Conservation (phyloP, 2,329 filamentous ascomycete genomes). For the Verticillium alfalfae region DNA sequence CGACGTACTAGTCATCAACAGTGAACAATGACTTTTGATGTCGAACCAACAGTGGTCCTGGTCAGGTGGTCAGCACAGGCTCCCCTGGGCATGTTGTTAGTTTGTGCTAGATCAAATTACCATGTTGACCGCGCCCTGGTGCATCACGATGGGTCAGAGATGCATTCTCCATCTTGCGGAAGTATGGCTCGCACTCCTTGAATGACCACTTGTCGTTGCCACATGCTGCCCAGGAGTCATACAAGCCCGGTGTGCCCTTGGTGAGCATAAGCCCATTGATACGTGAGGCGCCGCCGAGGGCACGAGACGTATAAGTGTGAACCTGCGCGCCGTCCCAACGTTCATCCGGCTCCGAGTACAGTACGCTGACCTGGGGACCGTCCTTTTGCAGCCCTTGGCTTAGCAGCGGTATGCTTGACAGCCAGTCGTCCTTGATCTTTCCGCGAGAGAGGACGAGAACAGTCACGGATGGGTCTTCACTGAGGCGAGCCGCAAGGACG, state of each 20-base stretch:
- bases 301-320: slow-evolving; percentile 18
- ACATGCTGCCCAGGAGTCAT: slow-evolving; percentile 20
- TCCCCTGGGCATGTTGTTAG: no score
- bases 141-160: slow-evolving; percentile 5
- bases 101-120: slow-evolving; percentile 3
- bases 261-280: slow-evolving; percentile 26
- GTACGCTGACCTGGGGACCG: slow-evolving; percentile 15
- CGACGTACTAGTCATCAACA: slow-evolving; percentile 12
- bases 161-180: slow-evolving; percentile 20
- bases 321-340: slow-evolving; percentile 11
- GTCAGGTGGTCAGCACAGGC: background rate
- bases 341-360: slow-evolving; percentile 19
- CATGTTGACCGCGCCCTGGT: slow-evolving; percentile 17
- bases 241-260: slow-evolving; percentile 19
- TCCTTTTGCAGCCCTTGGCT: slow-evolving; percentile 16
- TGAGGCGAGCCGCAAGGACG: slow-evolving; percentile 37
- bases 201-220: slow-evolving; percentile 26
- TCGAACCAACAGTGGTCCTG: slow-evolving; percentile 13
- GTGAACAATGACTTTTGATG: slow-evolving; percentile 5
- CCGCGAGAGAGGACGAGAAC: slow-evolving; percentile 33
- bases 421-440: slow-evolving; percentile 17
- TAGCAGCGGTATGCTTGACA: slow-evolving; percentile 23
- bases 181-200: slow-evolving; percentile 24
- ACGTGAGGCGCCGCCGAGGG: slow-evolving; percentile 22
- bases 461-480: slow-evolving; percentile 25